Conservation (phyloP, 805 yeast genomes). For the Candida ovalis region DNA sequence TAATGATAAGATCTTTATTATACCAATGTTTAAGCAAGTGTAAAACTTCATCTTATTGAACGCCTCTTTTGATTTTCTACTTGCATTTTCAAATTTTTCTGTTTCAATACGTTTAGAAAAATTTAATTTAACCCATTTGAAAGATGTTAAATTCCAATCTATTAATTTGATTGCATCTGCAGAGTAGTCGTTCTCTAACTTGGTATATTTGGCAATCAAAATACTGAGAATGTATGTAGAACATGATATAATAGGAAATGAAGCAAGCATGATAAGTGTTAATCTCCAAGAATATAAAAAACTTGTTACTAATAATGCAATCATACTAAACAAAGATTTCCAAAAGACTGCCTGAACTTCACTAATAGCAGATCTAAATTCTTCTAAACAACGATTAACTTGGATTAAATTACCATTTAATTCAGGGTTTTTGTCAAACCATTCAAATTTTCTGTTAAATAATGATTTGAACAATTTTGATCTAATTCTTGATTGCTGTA, state of each 20-base stretch:
- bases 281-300: constrained; percentile 82
- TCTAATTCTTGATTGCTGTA: constrained; percentile 59
- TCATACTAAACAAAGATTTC: constrained; percentile 49
- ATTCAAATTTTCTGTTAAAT: constrained; percentile 43
- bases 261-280: constrained; percentile 70
- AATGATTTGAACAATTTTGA: constrained; percentile 39
- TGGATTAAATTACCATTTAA: constrained; percentile 64
- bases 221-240: constrained; percentile 49
- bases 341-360: constrained; percentile 59
- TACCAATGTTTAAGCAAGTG: constrained; percentile 52
- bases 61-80: constrained; percentile 31
- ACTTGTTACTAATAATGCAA: constrained; percentile 58
- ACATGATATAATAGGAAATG: constrained; percentile 62
- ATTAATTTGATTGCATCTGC: constrained; percentile 55
- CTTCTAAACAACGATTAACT: constrained; percentile 70
- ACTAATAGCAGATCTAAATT: constrained; percentile 61
- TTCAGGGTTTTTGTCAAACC: constrained; percentile 60
- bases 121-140: constrained; percentile 57
- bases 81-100: constrained; percentile 34
- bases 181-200: constrained; percentile 53
- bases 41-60: constrained; percentile 44
- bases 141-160: constrained; percentile 66
- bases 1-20: constrained; percentile 53
- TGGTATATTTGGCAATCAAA: constrained; percentile 46
- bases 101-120: constrained; percentile 55